Evolutionary conservation across 345 rosid species (phyloP), one percentile per base, ranked within the genome.

Genomic region (Excoecaria cochinchinensis): DNA sequence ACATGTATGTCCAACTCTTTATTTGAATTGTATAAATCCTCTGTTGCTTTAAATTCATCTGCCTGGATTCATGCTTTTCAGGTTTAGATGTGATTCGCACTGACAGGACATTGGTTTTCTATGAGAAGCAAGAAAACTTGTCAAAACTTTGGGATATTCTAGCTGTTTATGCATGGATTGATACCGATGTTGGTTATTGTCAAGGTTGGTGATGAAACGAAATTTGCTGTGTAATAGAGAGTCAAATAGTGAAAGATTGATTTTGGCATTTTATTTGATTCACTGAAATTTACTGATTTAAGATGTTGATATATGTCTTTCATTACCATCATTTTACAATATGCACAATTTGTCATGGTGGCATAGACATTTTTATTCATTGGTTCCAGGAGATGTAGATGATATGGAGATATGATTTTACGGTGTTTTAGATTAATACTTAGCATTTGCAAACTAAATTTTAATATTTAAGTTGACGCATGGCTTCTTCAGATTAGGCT

Each of bases 81-180:
- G 99, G 99, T 78, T 93, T 95, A 21, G 97, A 95, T 79, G 98
- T 95, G 73, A 80, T 81, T 81, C 98, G 99, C 70, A 95, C 99
- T 6, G 99, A 93, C 82, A 90, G 99, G 86, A 79, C 89, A 13
- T 74, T 95, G 85, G 90, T 89, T 22, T 93, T 95, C 77, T 95
- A 93, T 50, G 98, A 95, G 87, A 90, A 90, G 84, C 91, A 87
- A 77, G 89, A 91, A 76, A 86, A 95, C 84, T 82, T 95, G 84
- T 89, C 98, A 16, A 95, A 89, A 85, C 97, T 93, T 71, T 91
- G 97, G 99, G 99, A 95, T 83, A 87, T 95, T 82, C 89, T 95
- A 22, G 88, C 97, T 77, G 93, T 93, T 79, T 95, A 95, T 84
- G 94, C 99, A 42, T 91, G 99, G 97, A 83, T 93, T 68, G 99